Evolutionary conservation across 192 early-diverging fungal species (phyloP).

Genomic region (Coemansia sp.): DNA sequence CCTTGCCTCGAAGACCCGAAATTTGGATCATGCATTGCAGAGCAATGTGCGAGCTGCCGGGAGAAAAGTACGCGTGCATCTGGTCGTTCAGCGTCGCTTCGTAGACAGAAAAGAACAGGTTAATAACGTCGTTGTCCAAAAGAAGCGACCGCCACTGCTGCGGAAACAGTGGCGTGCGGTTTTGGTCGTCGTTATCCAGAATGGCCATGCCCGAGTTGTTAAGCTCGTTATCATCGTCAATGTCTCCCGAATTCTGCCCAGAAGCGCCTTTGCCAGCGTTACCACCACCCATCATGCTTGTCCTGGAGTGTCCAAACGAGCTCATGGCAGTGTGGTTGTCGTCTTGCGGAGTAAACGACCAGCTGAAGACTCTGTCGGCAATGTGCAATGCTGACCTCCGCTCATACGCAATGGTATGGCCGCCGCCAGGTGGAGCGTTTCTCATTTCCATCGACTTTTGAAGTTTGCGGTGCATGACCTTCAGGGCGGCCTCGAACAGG

Average conservation of each 20-base stretch:
- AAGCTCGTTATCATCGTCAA: slow-evolving; percentile 17
- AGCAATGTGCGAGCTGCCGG: slow-evolving; percentile 48
- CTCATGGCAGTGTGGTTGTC: slow-evolving; percentile 22
- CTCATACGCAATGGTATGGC: slow-evolving; percentile 42
- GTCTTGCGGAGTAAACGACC: slow-evolving; percentile 39
- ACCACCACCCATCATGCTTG: background rate
- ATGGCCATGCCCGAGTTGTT: slow-evolving; percentile 22
- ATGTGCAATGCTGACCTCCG: slow-evolving; percentile 46
- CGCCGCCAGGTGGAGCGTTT: slow-evolving; percentile 2
- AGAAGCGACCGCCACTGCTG: slow-evolving; percentile 39
- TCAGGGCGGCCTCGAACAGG: slow-evolving; percentile 47
- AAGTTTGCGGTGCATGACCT: slow-evolving; percentile 43
- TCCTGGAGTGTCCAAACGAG: slow-evolving; percentile 30
- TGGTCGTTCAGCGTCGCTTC: slow-evolving; percentile 46
- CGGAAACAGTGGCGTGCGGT: slow-evolving; percentile 43
- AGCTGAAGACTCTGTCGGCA: slow-evolving; percentile 38
- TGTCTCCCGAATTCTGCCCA: background rate
- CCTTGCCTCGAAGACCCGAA: slow-evolving; percentile 45
- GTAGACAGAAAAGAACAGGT: slow-evolving; percentile 48
- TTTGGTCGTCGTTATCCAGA: slow-evolving; percentile 26
- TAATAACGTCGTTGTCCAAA: slow-evolving; percentile 35
- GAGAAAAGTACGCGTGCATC: slow-evolving; percentile 49
- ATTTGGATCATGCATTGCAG: slow-evolving; percentile 50
- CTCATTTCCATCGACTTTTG: slow-evolving; percentile 31
- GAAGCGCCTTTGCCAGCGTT: background rate